Conservation (phyloP, 768 basidiomycete species). For the Amanita inopinata region DNA sequence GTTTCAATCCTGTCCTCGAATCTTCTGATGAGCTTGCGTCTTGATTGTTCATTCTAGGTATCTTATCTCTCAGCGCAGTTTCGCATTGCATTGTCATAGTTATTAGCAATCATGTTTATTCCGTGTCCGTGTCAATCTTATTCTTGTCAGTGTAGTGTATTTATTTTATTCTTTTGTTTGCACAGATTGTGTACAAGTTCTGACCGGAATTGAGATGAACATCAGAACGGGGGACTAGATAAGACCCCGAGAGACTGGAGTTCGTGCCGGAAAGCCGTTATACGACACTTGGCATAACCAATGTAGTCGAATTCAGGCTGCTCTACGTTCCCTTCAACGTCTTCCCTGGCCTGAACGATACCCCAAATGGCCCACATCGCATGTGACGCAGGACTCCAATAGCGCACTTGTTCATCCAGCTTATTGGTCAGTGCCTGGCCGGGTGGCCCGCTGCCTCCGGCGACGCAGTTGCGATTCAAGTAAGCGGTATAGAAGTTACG, state of each 20-base stretch:
- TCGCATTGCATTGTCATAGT: constrained; percentile 31
- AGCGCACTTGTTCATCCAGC: constrained; percentile 69
- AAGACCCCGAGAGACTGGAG: constrained; percentile 35
- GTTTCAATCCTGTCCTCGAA: background rate
- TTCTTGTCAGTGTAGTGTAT: constrained; percentile 11
- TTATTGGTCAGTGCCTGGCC: constrained; percentile 27
- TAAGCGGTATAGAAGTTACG: constrained; percentile 83
- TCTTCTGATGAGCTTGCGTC: constrained; percentile 14
- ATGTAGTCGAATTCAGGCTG: constrained; percentile 88
- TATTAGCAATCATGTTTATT: constrained; percentile 35
- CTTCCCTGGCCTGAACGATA: constrained; percentile 79
- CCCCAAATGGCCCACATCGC: constrained; percentile 96
- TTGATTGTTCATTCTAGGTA: constrained; percentile 26
- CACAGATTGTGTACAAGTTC: constrained; percentile 1
- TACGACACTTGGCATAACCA: constrained; percentile 63
- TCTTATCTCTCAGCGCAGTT: constrained; percentile 29
- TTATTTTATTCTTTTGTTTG: background rate
- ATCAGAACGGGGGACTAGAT: background rate
- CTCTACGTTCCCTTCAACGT: constrained; percentile 44
- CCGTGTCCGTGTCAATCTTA: constrained; percentile 26
- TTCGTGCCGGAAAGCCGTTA: constrained; percentile 53
- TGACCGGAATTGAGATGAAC: constrained; percentile 1
- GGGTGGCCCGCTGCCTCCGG: background rate
- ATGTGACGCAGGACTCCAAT: constrained; percentile 88
- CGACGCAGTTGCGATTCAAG: constrained; percentile 40